These are phyloP conservation scores for Avena sativa DNA, from an alignment of 176 grass and related monocot species.

Conservation along the genomic window DNA sequence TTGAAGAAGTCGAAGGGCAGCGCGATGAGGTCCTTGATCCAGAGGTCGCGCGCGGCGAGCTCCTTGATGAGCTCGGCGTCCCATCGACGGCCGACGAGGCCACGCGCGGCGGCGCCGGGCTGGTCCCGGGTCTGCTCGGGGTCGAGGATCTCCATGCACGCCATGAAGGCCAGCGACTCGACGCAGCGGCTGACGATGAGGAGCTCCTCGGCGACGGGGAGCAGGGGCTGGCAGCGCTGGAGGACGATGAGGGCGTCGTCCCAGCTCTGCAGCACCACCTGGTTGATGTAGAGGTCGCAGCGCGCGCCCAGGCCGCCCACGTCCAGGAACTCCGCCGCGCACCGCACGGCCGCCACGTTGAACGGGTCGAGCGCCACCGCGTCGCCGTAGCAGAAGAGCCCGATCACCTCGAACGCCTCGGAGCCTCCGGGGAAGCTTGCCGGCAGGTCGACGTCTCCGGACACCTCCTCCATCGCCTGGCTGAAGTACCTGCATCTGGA, in stretches of 20 bases:
- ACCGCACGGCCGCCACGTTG: slow-evolving; percentile 80
- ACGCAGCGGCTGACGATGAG: slow-evolving; percentile 86
- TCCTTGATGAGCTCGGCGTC: slow-evolving; percentile 86
- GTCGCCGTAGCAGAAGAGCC: slow-evolving; percentile 78
- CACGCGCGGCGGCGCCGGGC: slow-evolving; percentile 25
- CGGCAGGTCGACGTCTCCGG: slow-evolving; percentile 59
- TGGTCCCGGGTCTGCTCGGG: slow-evolving; percentile 69
- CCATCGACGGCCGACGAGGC: slow-evolving; percentile 58
- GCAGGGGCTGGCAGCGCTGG: slow-evolving; percentile 69
- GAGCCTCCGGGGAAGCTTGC: slow-evolving; percentile 61
- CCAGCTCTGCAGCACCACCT: slow-evolving; percentile 94
- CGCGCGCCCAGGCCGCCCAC: slow-evolving; percentile 63
- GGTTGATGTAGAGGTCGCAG: slow-evolving; percentile 93
- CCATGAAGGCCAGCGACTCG: slow-evolving; percentile 96
- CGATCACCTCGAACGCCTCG: slow-evolving; percentile 81
- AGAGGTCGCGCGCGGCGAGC: slow-evolving; percentile 70
- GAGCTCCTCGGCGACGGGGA: slow-evolving; percentile 77
- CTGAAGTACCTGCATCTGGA: slow-evolving; percentile 73
- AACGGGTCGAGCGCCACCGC: slow-evolving; percentile 75
- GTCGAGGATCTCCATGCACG: slow-evolving; percentile 99
- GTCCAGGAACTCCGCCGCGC: slow-evolving; percentile 74
- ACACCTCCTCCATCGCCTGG: slow-evolving; percentile 39
- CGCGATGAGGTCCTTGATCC: slow-evolving; percentile 94
- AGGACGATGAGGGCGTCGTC: slow-evolving; percentile 90
- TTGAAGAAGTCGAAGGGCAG: slow-evolving; percentile 83